Conservation (phyloP, 148 eudicot genomes). For the Polygonum maritimum region DNA sequence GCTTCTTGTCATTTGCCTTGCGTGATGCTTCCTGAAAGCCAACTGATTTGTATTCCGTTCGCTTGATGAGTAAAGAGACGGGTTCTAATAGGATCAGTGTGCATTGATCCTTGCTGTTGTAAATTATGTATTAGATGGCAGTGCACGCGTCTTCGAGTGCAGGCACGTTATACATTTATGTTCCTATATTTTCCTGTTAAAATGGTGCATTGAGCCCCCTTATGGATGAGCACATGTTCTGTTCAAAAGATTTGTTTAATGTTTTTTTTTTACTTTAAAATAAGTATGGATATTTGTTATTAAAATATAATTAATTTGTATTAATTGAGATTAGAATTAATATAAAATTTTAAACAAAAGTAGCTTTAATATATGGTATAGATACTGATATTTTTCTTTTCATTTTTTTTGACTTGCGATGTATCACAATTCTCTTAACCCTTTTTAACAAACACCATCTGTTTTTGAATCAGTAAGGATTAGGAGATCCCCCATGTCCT, state of each 20-base stretch:
- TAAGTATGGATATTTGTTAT: too few relatives aligned
- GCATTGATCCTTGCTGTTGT: conserved; percentile 3
- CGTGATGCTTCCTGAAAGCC: background rate
- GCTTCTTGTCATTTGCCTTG: background rate
- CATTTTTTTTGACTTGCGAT: too few relatives aligned
- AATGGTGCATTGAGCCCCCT: background rate
- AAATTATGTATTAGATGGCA: background rate
- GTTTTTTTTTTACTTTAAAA: too few relatives aligned
- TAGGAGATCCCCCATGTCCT: too few relatives aligned
- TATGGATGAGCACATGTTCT: background rate
- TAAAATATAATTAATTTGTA: too few relatives aligned
- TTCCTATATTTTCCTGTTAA: background rate
- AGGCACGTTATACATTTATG: background rate
- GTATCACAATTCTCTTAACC: too few relatives aligned
- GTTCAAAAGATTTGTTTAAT: background rate
- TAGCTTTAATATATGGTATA: too few relatives aligned
- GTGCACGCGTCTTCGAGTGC: background rate
- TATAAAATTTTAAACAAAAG: too few relatives aligned
- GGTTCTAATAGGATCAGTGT: background rate
- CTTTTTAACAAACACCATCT: too few relatives aligned
- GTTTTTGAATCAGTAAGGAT: too few relatives aligned
- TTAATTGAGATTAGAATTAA: too few relatives aligned
- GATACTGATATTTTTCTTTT: too few relatives aligned
- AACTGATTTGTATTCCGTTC: background rate
- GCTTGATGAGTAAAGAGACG: background rate